These are phyloP conservation scores for Zychaea mexicana DNA, from an alignment of 371 early-diverging fungal genomes.

Conservation along the genomic window DNA sequence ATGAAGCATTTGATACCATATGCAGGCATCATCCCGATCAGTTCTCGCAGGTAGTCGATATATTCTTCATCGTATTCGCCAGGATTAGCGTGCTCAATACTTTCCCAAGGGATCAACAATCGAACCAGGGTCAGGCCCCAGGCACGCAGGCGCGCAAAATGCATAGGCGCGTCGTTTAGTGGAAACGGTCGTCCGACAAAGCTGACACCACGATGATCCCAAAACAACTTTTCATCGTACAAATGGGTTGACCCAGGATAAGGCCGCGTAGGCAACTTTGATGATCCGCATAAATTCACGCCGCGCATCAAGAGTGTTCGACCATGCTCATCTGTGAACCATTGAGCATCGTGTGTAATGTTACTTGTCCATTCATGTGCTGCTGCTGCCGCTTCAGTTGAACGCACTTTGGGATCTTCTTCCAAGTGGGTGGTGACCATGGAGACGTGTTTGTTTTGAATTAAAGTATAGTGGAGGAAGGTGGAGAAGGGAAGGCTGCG, in stretches of 20 bases:
- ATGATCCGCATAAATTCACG: conserved; percentile 68
- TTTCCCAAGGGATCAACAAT: conserved; percentile 82
- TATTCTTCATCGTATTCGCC: conserved; percentile 82
- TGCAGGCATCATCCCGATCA: conserved; percentile 64
- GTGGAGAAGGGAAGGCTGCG: background rate
- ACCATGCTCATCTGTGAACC: conserved; percentile 59
- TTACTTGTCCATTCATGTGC: conserved; percentile 30
- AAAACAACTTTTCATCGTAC: conserved; percentile 55
- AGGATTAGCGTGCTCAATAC: conserved; percentile 71
- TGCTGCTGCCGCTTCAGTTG: background rate
- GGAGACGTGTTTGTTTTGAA: background rate
- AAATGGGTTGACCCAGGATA: conserved; percentile 56
- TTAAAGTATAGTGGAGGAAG: background rate
- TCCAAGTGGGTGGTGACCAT: background rate
- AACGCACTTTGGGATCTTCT: background rate
- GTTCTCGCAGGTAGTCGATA: conserved; percentile 70
- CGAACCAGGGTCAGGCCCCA: conserved; percentile 86
- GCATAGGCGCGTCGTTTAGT: conserved; percentile 73
- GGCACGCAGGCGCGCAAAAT: conserved; percentile 67
- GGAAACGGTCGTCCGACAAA: conserved; percentile 80
- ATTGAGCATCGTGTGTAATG: conserved; percentile 36
- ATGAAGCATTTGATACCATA: conserved; percentile 83
- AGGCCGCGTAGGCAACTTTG: conserved; percentile 62
- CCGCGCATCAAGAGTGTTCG: conserved; percentile 61
- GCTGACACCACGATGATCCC: conserved; percentile 64